Evolutionary conservation across 805 yeast species (phyloP), one percentile per base, ranked within the genome.

Genomic region (Metschnikowia rubicola): DNA sequence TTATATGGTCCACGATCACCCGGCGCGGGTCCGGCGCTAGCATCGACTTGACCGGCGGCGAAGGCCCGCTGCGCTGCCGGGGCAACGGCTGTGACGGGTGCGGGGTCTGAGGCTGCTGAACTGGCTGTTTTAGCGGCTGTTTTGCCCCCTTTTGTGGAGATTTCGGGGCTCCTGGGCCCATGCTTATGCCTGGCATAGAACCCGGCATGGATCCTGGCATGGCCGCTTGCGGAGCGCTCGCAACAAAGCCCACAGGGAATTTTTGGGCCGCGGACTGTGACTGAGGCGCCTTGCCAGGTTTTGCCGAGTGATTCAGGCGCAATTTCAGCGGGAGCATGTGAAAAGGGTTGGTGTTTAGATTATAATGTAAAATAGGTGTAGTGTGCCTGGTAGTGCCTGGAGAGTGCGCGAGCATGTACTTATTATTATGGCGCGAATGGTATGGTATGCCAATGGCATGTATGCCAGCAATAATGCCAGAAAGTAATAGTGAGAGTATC

Each of bases 1-100:
- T 59, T 30, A 71, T 56, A 44, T 68, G 68, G 41, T 69, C 73
- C 10, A 65, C 58, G 5, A 62, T 58, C 30, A 45, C 41, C 34
- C 55, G 48, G 15, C 64, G 52, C 10, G 58, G 58, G 41, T 56
- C 59, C 29, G 50, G 29, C 8, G 43, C 35, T 6, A 39, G 29
- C 21, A 35, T 13, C 17, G 38, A 34, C 35, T 26, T 30, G 28
- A 29, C 31, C 13, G 37, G 29, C 34, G 47, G 45, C 13, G 38
- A 17, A 29, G 41, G 36, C 28, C 29, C 47, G n/a, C 17, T 35
- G 17, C 47, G 42, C 34, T 50, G 53, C 21, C 46, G 45, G 15
- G 46, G 46, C 30, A 45, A 3, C 11, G 43, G 34, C 9, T 31
- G 41, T 10, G 41, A 29, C 26, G 30, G 36, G 11, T 40, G 47